These are phyloP conservation scores for Entomophthora muscae DNA, from an alignment of 371 early-diverging fungal species.

Conservation along the genomic window DNA sequence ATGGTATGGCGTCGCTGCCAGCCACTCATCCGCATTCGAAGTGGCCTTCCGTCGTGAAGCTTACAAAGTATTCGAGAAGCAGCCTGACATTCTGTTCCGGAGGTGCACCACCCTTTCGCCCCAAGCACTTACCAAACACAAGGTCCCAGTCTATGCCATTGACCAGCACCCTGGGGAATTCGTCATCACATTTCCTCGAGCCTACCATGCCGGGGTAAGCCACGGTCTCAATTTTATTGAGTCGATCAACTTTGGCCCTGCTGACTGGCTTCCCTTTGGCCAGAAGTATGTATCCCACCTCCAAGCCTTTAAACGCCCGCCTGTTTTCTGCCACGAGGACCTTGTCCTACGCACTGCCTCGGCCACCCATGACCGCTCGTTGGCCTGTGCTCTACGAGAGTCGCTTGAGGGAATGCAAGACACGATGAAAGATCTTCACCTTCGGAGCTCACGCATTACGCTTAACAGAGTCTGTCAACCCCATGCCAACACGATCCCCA, in stretches of 20 bases:
- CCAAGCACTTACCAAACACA: constrained; percentile 37
- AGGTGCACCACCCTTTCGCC: constrained; percentile 85
- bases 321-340: constrained; percentile 89
- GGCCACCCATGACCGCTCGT: not conserved
- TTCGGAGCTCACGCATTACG: not conserved
- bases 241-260: constrained; percentile 89
- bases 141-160: constrained; percentile 55
- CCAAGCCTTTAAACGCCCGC: constrained; percentile 50
- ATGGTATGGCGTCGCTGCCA: constrained; percentile 87
- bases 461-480: not conserved
- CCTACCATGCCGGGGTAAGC: constrained; percentile 90
- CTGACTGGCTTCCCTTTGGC: constrained; percentile 80
- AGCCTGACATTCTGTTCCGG: constrained; percentile 85
- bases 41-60: constrained; percentile 65
- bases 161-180: constrained; percentile 90
- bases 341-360: constrained; percentile 27
- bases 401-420: not conserved
- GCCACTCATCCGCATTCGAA: constrained; percentile 48
- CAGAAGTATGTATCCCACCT: constrained; percentile 61
- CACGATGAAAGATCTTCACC: not conserved
- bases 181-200: constrained; percentile 85
- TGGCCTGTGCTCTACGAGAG: not conserved
- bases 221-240: constrained; percentile 93
- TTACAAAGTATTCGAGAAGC: constrained; percentile 75
- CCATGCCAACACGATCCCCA: not conserved